Conservation (phyloP, 139 green algal genomes). For the Chlamydomonas asymmetrica region DNA sequence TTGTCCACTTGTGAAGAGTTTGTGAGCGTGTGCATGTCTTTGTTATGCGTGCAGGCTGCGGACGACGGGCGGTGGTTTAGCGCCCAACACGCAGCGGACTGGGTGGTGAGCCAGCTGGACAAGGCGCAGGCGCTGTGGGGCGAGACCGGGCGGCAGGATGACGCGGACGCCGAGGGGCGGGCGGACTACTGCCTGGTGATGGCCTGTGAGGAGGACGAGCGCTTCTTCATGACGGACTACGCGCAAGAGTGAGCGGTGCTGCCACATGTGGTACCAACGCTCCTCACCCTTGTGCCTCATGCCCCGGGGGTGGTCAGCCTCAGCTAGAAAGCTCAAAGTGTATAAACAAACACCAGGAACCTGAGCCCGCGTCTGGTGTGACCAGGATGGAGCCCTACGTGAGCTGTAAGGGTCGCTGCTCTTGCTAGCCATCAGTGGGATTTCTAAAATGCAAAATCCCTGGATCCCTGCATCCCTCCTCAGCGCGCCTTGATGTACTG, state of each 20-base stretch:
- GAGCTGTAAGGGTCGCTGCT: too few species aligned
- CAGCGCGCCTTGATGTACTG: background rate
- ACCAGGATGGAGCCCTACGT: too few species aligned
- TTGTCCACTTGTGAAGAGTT: too few species aligned
- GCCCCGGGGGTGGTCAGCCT: too few species aligned
- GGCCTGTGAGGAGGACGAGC: conserved; percentile 36
- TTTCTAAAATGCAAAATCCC: background rate
- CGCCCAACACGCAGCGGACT: conserved; percentile 29
- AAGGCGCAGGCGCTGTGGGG: conserved; percentile 46
- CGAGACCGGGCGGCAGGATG: background rate
- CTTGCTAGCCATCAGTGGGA: too few species aligned
- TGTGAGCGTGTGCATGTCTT: too few species aligned
- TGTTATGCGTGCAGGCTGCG: background rate
- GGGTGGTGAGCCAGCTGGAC: conserved; percentile 42
- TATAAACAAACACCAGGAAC: too few species aligned
- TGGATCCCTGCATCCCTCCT: background rate
- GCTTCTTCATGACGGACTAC: conserved; percentile 59
- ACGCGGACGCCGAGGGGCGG: background rate
- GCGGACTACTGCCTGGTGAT: conserved; percentile 55
- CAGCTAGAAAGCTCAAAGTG: too few species aligned
- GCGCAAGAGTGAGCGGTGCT: conserved; percentile 50
- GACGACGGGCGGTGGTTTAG: conserved; percentile 37
- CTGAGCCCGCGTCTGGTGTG: too few species aligned
- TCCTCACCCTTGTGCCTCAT: too few species aligned
- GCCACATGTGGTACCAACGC: too few species aligned